phyloP scores from a whole-genome alignment of 768 basidiomycete species.

The Pulveroboletus sp. region DNA sequence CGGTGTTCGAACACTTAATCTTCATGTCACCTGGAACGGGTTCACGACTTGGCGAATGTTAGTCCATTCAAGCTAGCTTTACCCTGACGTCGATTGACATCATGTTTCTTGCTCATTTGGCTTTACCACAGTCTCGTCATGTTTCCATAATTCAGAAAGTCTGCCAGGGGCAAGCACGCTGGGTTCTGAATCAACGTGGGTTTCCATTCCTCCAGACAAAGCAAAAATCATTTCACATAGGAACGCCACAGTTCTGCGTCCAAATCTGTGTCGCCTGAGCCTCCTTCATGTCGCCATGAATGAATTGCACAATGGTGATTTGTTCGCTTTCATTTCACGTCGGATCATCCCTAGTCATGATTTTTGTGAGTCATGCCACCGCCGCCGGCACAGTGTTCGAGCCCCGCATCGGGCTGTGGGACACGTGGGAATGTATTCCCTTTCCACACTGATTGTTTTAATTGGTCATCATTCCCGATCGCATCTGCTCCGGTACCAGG shows the following conservation, averaged over 20 bases:
- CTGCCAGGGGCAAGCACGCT: constrained; percentile 8
- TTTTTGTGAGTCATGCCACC: constrained; percentile 2
- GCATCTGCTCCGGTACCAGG: constrained; percentile 21
- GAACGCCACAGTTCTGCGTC: constrained; percentile 13
- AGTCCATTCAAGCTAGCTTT: too few species aligned
- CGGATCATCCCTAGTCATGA: neutral
- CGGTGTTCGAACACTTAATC: neutral
- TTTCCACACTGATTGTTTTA: neutral
- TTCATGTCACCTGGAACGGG: constrained; percentile 3
- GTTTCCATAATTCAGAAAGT: constrained; percentile 4
- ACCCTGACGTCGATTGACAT: too few species aligned
- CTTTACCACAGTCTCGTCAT: constrained; percentile 18
- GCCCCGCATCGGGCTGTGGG: neutral
- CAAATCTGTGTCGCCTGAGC: neutral
- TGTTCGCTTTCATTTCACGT: constrained; percentile 8
- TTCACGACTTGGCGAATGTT: constrained; percentile 1
- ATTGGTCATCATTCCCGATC: constrained; percentile 31
- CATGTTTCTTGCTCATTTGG: neutral
- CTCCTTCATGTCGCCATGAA: neutral
- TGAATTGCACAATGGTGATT: neutral
- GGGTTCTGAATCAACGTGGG: neutral
- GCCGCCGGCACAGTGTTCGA: neutral
- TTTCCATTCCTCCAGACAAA: constrained; percentile 8
- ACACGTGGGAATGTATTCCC: constrained; percentile 7
- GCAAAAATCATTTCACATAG: constrained; percentile 7